Conservation (phyloP, 23 red algal genomes). For the Cyanidioschyzon merolae region DNA sequence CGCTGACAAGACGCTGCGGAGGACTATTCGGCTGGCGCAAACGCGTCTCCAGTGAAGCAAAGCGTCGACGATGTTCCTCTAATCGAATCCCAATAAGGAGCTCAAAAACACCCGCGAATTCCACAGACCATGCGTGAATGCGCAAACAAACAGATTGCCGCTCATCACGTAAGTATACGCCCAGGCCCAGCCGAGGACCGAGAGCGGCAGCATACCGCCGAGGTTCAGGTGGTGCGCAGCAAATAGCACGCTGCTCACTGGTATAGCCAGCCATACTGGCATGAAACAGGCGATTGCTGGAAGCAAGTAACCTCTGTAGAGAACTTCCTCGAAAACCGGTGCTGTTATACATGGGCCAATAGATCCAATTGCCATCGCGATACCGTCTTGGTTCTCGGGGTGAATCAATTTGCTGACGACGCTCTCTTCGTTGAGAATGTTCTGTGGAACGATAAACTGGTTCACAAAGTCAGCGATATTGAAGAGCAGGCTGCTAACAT, state of each 20-base stretch:
- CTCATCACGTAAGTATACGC: conserved; percentile 14
- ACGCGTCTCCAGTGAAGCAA: too few relatives aligned
- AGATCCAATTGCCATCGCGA: conserved; percentile 88
- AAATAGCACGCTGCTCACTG: conserved; percentile 89
- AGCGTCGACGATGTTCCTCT: too few relatives aligned
- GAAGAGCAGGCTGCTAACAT: conserved; percentile 83
- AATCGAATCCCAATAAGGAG: background rate
- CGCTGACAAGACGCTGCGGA: too few relatives aligned
- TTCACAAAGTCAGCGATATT: conserved; percentile 89
- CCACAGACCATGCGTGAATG: conserved; percentile 15
- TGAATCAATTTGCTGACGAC: conserved; percentile 98
- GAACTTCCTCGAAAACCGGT: conserved; percentile 97
- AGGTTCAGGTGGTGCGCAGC: conserved; percentile 94
- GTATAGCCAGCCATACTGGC: conserved; percentile 81
- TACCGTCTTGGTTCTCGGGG: conserved; percentile 89
- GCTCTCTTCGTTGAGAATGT: conserved; percentile 91
- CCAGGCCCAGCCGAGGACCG: conserved; percentile 62
- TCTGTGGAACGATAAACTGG: conserved; percentile 66
- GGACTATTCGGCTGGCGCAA: too few relatives aligned
- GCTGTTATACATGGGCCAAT: conserved; percentile 97
- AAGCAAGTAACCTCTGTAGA: conserved; percentile 93
- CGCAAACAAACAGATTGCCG: conserved; percentile 16
- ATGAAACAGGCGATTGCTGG: conserved; percentile 71
- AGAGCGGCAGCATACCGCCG: conserved; percentile 67
- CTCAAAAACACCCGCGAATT: conserved; percentile 14